Percentiles rank a stretch among this genome's conserved stretches.
Conservation (phyloP, 345 rosid species). For the Citrus maxima region DNA sequence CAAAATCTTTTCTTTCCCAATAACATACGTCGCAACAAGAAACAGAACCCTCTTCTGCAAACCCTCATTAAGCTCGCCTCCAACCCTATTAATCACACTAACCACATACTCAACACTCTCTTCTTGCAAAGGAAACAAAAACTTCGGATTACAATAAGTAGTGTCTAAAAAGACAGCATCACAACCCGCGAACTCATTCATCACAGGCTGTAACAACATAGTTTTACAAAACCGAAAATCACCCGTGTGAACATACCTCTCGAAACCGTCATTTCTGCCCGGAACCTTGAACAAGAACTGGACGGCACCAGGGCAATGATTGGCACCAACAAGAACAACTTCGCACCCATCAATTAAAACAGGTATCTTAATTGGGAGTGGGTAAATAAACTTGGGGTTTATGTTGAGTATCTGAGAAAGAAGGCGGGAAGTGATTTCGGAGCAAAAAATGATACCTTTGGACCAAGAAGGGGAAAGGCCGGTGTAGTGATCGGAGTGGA, state of each 20-base stretch:
- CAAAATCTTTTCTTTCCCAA: slow-evolving; percentile 87
- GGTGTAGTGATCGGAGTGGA: slow-evolving; percentile 85
- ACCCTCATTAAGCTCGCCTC: slow-evolving; percentile 21
- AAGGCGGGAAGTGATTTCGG: slow-evolving; percentile 61
- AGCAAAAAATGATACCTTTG: slow-evolving; percentile 74
- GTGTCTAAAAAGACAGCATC: slow-evolving; percentile 79
- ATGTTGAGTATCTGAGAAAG: slow-evolving; percentile 50
- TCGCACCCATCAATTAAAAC: slow-evolving; percentile 61
- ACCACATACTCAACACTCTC: slow-evolving; percentile 71
- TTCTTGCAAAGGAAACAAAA: slow-evolving; percentile 63
- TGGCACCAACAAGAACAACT: slow-evolving; percentile 65
- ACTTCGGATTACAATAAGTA: slow-evolving; percentile 83
- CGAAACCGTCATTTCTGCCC: slow-evolving; percentile 19
- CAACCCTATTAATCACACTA: slow-evolving; percentile 50
- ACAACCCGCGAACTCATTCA: slow-evolving; percentile 59
- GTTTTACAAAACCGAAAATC: slow-evolving; percentile 62
- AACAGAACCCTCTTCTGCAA: slow-evolving; percentile 51
- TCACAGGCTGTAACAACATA: slow-evolving; percentile 47
- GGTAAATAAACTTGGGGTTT: slow-evolving; percentile 45
- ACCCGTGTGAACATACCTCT: slow-evolving; percentile 79
- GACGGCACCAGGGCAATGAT: slow-evolving; percentile 91
- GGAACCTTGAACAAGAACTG: slow-evolving; percentile 71
- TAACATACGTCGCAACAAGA: slow-evolving; percentile 85
- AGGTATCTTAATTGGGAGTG: slow-evolving; percentile 38
- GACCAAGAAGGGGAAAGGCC: slow-evolving; percentile 78